Conservation (phyloP, 2,329 filamentous ascomycete species). For the Stachybotrys echinatus region DNA sequence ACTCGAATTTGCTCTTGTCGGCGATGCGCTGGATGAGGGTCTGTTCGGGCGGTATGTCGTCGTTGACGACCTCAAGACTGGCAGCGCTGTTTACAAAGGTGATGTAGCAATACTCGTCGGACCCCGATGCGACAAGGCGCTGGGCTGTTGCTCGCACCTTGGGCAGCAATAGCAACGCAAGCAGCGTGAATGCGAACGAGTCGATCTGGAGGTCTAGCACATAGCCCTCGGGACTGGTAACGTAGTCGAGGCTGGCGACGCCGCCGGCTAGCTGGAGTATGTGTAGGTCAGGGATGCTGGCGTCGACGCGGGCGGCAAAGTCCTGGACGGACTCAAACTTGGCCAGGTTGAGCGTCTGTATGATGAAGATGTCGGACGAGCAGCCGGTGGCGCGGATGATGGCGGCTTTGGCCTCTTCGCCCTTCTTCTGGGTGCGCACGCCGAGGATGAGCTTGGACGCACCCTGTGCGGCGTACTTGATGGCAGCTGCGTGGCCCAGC, state of each 20-base stretch:
- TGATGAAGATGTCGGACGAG: conserved; percentile 13
- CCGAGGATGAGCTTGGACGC: conserved; percentile 38
- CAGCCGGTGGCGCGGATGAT: conserved; percentile 24
- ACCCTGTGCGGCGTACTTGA: conserved; percentile 37
- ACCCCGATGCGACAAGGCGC: conserved; percentile 5
- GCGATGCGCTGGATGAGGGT: conserved; percentile 8
- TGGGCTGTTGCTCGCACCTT: conserved; percentile 34
- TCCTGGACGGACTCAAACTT: conserved; percentile 36
- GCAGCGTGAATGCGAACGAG: conserved; percentile 47
- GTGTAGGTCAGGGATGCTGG: conserved; percentile 32
- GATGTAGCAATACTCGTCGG: conserved; percentile 20
- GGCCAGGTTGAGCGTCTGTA: conserved; percentile 40
- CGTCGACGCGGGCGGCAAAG: conserved; percentile 31
- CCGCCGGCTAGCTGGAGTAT: conserved; percentile 40
- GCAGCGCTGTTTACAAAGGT: conserved; percentile 29
- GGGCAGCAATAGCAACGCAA: conserved; percentile 46
- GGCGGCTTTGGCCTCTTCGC: conserved; percentile 30
- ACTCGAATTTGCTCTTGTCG: conserved; percentile 11
- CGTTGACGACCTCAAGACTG: conserved; percentile 9
- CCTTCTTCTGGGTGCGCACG: conserved; percentile 35
- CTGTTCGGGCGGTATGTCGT: conserved; percentile 6
- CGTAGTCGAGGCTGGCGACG: conserved; percentile 30
- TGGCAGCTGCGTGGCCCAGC: conserved; percentile 42
- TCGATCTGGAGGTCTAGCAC: conserved; percentile 52
- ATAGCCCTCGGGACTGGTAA: conserved; percentile 33